Evolutionary conservation across 306 rosid genomes (phyloP), one percentile per base, ranked within the genome.

Genomic region (Corylus heterophylla): DNA sequence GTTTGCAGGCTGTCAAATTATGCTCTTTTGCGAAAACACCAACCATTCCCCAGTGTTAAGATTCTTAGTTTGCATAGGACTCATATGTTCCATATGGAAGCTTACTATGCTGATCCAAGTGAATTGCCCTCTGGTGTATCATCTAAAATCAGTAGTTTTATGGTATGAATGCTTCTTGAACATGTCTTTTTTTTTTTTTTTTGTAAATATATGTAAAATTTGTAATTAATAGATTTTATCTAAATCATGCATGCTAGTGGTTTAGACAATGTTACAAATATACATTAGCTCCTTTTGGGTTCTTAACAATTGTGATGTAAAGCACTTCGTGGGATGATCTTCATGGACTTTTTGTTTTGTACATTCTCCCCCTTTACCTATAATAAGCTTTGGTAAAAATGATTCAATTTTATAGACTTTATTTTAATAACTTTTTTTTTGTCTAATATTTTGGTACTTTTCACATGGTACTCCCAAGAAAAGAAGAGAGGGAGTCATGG

Each of bases 21-120:
- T 29, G 69, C 86, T 45, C 77, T 88, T 79, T 83, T 85, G 76
- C 89, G 84, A 4, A 88, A 84, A 83, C 89, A 87, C 70, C 91
- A 86, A 55, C 76, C 84, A 70, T 80, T 88, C 74, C 91, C 91
- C 69, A 81, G 91, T 69, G 71, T 76, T 69, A 88, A 88, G 82
- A 82, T 88, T 54, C 47, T 88, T 74, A 59, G 85, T 16, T 73
- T 88, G 29, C 87, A 56, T 35, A 69, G 82, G 35, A 83, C 74
- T 81, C 71, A 48, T 76, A 83, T 69, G 27, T 88, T 88, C 74
- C 77, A 74, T 66, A 63, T 88, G 77, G 86, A 85, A 81, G 89
- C 91, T 16, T 52, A 76, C 72, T 88, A 88, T 76, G 88, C 86
- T 81, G 74, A 85, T 81, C 66, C 50, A 64, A 74, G 68, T 42